Base-by-base conservation (phyloP, 495 filamentous ascomycete species). In the Penicillium nucicola region DNA sequence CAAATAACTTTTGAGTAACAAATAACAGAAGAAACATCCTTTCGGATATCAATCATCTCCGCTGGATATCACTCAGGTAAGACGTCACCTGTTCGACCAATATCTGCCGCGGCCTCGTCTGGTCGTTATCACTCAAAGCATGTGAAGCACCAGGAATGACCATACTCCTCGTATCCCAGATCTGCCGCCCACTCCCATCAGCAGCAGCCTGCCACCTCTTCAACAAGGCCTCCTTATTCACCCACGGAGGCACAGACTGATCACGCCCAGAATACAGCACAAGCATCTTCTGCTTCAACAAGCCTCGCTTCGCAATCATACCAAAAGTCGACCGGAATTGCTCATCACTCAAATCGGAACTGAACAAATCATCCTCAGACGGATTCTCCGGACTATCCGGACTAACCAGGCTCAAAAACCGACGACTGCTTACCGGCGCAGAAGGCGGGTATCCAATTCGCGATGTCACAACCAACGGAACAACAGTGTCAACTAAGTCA, bases 331-430 rank as follows among this genome's bases (percentile, higher is more conserved):
- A 52, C 22, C 42, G 51, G 17, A 92, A 62, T 48, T 75, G 66
- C 41, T 77, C 73, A 45, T 87, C 83, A 0, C 65, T 62, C 15
- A 95, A 66, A 66, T 92, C 88, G 14, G 86, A 87, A 42, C 84
- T 88, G 69, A 96, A 97, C 54, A 86, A 85, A 65, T 97, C 92
- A 64, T 97, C 92, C 38, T 87, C 87, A 7, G 87, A 86, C 1
- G 71, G 75, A 20, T 66, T 46, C 62, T 80, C 55, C 30, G 77
- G 64, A 36, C 65, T 67, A 19, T 75, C 76, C 0, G 75, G 74
- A 40, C 76, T 82, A 2, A 77, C 77, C 13, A 96, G 71, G 50
- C 81, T 80, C 20, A 83, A 59, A 76, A 86, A 90, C 23, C 92
- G 65, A 62, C 33, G 87, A 82, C 60, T 44, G 77, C 66, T 84